phyloP scores from a whole-genome alignment of 257 asterid genomes.

The Galeopsis tetrahit region DNA sequence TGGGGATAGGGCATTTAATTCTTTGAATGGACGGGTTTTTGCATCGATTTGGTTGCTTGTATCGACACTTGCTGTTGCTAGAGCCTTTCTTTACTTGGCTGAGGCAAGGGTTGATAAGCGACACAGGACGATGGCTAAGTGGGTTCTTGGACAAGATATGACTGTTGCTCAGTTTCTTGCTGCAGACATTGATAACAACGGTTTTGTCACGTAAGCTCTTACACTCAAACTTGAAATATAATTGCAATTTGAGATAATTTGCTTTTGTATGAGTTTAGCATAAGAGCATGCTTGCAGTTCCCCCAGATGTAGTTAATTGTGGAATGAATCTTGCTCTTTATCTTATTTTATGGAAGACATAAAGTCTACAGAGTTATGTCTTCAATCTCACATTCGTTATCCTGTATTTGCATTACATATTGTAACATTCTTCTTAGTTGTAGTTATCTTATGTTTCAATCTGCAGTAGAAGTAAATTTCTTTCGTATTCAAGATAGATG shows the following conservation, averaged over 20 bases:
- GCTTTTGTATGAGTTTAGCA: background rate
- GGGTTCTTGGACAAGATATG: constrained; percentile 93
- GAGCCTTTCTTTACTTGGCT: constrained; percentile 95
- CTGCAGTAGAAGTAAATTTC: background rate
- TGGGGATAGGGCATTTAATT: constrained; percentile 85
- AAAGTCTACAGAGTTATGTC: background rate
- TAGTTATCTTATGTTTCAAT: background rate
- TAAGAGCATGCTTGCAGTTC: background rate
- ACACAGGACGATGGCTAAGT: constrained; percentile 84
- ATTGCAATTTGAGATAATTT: constrained; percentile 23
- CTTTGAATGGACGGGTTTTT: constrained; percentile 79
- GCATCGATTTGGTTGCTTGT: constrained; percentile 97
- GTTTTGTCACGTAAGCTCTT: constrained; percentile 68
- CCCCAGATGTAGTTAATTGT: background rate
- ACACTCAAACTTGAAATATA: background rate
- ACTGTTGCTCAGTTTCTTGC: constrained; percentile 98
- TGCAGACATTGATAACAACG: constrained; percentile 90
- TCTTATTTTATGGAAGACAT: background rate
- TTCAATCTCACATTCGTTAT: too few relatives aligned
- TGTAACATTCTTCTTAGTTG: background rate
- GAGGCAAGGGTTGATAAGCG: constrained; percentile 94
- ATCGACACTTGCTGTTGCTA: constrained; percentile 95
- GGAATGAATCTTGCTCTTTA: background rate
- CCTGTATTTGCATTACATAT: too few relatives aligned
- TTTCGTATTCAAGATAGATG: constrained; percentile 10